A percentile compares a stretch with the other conserved stretches of the same genome.
Conservation (phyloP, 1,284 basidiomycete genomes). For the Fomitopsis betulina region DNA sequence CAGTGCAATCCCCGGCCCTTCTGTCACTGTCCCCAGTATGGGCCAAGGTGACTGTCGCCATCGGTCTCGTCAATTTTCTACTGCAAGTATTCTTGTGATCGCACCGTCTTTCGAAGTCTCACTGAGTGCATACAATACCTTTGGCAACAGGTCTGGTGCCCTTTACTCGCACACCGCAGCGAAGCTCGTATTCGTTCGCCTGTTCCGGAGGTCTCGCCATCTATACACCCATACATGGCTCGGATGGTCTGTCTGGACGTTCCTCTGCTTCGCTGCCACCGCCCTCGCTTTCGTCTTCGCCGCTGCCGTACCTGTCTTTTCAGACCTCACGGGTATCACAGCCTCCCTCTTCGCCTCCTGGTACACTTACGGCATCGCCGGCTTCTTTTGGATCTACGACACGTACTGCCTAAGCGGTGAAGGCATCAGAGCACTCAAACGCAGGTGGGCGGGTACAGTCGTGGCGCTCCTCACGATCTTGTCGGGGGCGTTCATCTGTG, state of each 20-base stretch:
- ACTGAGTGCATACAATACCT: too few species aligned
- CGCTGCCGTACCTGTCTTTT: slow-evolving; percentile 50
- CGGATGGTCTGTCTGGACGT: slow-evolving; percentile 57
- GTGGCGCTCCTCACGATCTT: slow-evolving; percentile 41
- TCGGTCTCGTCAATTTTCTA: slow-evolving; percentile 46
- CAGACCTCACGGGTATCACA: slow-evolving; percentile 48
- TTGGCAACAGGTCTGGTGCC: slow-evolving; percentile 34
- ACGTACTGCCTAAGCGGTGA: slow-evolving; percentile 38
- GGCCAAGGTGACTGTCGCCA: slow-evolving; percentile 45
- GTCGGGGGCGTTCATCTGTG: slow-evolving; percentile 48
- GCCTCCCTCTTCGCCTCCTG: slow-evolving; percentile 54
- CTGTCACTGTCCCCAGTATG: slow-evolving; percentile 45
- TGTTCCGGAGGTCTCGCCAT: slow-evolving; percentile 55
- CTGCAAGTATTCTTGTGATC: slow-evolving; percentile 30
- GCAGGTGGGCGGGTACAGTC: slow-evolving; percentile 28
- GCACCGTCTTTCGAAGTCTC: too few species aligned
- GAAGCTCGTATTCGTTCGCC: slow-evolving; percentile 57
- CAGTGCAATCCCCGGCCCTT: slow-evolving; percentile 51
- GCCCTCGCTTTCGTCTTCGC: slow-evolving; percentile 51
- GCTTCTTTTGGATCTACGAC: slow-evolving; percentile 55
- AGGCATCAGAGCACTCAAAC: slow-evolving; percentile 26
- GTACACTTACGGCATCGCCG: slow-evolving; percentile 54
- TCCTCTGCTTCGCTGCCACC: slow-evolving; percentile 39
- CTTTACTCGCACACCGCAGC: slow-evolving; percentile 51
- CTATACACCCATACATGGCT: slow-evolving; percentile 50